Evolutionary conservation across 78 protist species (phyloP), one percentile per base, ranked within the genome.

Genomic region (Protostelium mycophagum): DNA sequence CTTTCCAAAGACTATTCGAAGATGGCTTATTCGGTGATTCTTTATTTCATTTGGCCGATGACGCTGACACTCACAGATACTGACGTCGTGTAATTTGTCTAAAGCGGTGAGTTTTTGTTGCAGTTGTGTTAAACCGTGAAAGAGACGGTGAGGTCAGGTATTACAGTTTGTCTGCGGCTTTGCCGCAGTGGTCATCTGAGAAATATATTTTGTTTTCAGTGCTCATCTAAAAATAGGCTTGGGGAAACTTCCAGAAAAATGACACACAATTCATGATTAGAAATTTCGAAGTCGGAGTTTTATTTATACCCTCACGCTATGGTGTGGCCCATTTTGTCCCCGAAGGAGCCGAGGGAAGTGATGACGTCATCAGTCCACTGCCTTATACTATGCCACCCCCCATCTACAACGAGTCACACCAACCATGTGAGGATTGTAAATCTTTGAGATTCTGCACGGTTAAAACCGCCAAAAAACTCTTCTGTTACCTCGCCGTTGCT

Each of bases 51-150:
- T 16, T 25, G 73, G 16, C 31, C 16, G 16, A 16, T 25, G 16
- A 5, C 5, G 5, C 73, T 16, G 5, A 25, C 31, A 51, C 73
- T 16, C 5, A 25, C 73, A 51, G 73, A 51, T 51, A 16, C 73
- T 51, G 5, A 51, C 73, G 73, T 51, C 73, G 16, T 51, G 31
- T 5, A 51, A 51, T 51, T 16, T 51, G 73, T 51, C 73, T 5
- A 51, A 51, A 51, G 73, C 73, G 73, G 73, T 51, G 73, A 51
- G n/a, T n/a, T n/a, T n/a, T n/a, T n/a, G n/a, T n/a, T n/a, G n/a
- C n/a, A n/a, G n/a, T n/a, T n/a, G n/a, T 51, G 73, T 25, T 25
- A 51, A 51, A 51, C 31, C 16, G 16, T 51, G 73, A 51, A 16
- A n/a, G n/a, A n/a, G 73, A 51, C 16, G 73, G 73, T 25, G 73